Percentiles rank a stretch among this genome's conserved stretches.
phyloP scores from a whole-genome alignment of 208 protist species.

The Trypanosoma congolense region DNA sequence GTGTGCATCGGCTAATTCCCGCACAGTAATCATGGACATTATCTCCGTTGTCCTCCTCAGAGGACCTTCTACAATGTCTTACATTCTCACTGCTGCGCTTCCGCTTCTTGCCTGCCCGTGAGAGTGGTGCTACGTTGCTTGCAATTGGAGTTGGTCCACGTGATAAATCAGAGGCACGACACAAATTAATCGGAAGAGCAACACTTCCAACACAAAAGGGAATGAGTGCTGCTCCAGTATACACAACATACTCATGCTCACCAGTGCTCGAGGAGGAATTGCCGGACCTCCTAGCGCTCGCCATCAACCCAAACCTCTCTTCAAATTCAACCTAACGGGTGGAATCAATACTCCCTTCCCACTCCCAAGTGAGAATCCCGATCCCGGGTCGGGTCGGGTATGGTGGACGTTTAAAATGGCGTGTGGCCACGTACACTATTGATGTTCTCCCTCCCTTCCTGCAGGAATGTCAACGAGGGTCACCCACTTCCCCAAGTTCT shows the following conservation, averaged over 20 bases:
- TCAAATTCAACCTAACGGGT: conserved; percentile 1
- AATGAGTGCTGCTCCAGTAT: conserved; percentile 54
- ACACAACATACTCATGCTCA: conserved; percentile 35
- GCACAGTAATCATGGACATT: conserved; percentile 18
- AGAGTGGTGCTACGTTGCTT: not conserved
- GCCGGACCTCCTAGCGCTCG: not conserved
- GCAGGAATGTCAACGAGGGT: no score
- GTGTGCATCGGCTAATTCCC: conserved; percentile 48
- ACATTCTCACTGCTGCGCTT: not conserved
- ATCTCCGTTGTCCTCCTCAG: conserved; percentile 1
- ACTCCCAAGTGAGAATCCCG: no score
- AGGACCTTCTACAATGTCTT: not conserved
- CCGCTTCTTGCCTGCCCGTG: not conserved
- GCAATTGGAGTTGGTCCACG: not conserved
- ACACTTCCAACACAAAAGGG: conserved; percentile 35
- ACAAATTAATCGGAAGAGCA: conserved; percentile 18
- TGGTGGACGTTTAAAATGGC: no score
- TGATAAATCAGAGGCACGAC: conserved; percentile 6
- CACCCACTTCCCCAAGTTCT: not conserved
- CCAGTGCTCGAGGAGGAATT: not conserved
- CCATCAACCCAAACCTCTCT: no score
- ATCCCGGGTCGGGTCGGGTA: no score
- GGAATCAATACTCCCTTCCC: no score
- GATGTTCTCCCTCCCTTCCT: not conserved
- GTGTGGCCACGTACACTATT: no score